Evolutionary conservation across 2,329 filamentous ascomycete genomes (phyloP), one percentile per base, ranked within the genome.

Genomic region (Cladosporium halotolerans): DNA sequence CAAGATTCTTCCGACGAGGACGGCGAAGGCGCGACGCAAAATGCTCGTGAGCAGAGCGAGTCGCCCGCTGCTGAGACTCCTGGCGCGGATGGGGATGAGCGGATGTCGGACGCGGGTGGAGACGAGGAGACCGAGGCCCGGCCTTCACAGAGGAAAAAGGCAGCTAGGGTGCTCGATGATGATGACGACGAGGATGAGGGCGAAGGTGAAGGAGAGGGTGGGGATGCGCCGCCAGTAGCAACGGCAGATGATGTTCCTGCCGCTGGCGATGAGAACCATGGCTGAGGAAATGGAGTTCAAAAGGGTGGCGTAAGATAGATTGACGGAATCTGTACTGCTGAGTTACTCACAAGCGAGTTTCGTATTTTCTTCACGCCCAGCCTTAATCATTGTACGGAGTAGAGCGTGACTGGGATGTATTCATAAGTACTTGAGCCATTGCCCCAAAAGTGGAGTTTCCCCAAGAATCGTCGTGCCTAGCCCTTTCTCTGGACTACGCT

Each of bases 1-100:
- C 85, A 89, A 42, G 87, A 92, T 58, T 89, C 85, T 56, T 85
- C 88, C 58, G 81, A 80, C 13, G 80, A 80, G 10, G 77, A 77
- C 3, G 74, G 39, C 10, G 44, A 38, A 7, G 48, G 13, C 11
- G 36, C 11, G 19, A 41, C 48, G 9, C 33, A 41, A 31, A 31
- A 36, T 16, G 16, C 45, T 10, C 9, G 19, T 57, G 60, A 14
- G 56, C 56, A 34, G 2, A 51, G 48, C 18, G 48, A 44, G 32
- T 43, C 48, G 8, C 48, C 48, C n/a, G 62, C 54, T 44, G 61
- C 54, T 32, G 59, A 45, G 2, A 55, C 56, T 23, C 66, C 66
- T 33, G 63, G 59, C 47, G 62, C 62, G 13, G 63, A 61, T 11
- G 63, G 63, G 18, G 65, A 66, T 6, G 61, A 63, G 23, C 60